Base-by-base conservation (phyloP, 306 rosid genomes). In the Acacia crassicarpa region DNA sequence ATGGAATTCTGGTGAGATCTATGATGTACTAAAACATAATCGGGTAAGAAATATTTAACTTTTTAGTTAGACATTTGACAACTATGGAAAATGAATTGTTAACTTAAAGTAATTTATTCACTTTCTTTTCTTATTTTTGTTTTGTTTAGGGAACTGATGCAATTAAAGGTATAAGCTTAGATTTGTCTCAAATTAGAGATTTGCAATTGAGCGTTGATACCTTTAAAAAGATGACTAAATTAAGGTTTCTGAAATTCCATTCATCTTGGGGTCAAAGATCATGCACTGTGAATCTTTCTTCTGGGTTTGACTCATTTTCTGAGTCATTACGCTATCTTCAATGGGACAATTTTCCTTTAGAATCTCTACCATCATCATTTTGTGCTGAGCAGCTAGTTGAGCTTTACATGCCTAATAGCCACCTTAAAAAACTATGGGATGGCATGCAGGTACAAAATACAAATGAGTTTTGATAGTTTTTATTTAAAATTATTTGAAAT, bases 351-450 rank as follows among this genome's bases (percentile, higher is more conserved):
- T 77, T 69, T 33, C 58, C 73, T 59, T 70, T 4, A 3, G 4
- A 40, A 44, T 51, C 79, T 27, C 54, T 78, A 5, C 80, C 80
- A 30, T 49, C 49, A 25, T 19, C 30, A 4, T 72, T 78, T 35
- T 78, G 53, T 44, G 4, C 72, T 0, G 45, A 65, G 12, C 53
- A 63, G 11, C 72, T 78, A 14, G 71, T 78, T 66, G 11, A 23
- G 41, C 49, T 83, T 72, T 2, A 1, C 61, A 35, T 83, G 79
- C 59, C 8, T 8, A 0, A 8, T 4, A 78, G 75, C 75, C 19
- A 65, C 6, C 9, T 83, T 5, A 43, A 40, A 15, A 78, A 78
- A 40, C 75, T 83, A 3, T 83, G 80, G 83, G 68, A 62, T 72
- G 80, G 80, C 14, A 38, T 15, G 2, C 62, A 61, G 75, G 83